Conservation (phyloP, 257 asterid genomes). For the Phtheirospermum japonicum region DNA sequence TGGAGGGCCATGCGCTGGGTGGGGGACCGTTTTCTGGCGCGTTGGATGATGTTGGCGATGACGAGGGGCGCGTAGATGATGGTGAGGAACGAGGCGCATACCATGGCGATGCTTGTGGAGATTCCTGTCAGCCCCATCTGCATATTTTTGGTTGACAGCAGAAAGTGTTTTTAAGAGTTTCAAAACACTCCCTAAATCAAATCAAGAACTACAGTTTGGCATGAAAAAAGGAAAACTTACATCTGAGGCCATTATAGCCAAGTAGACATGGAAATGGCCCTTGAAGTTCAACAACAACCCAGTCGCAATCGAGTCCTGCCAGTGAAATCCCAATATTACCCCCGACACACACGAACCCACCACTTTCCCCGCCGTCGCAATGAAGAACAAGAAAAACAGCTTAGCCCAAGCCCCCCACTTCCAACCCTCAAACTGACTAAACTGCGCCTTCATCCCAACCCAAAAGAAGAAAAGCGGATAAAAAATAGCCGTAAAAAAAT, state of each 20-base stretch:
- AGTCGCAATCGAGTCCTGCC: slow-evolving; percentile 82
- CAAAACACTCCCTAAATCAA: not conserved
- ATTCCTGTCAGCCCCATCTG: slow-evolving; percentile 54
- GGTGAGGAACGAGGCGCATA: slow-evolving; percentile 56
- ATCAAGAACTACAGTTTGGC: not conserved
- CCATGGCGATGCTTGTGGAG: slow-evolving; percentile 61
- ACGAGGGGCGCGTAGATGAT: slow-evolving; percentile 66
- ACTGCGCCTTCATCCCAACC: slow-evolving; percentile 65
- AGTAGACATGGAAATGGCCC: slow-evolving; percentile 83
- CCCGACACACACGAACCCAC: slow-evolving; percentile 67
- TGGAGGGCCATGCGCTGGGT: slow-evolving; percentile 86
- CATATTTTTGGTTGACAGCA: too few relatives aligned
- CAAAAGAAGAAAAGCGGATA: slow-evolving; percentile 85
- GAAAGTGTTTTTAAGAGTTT: too few relatives aligned
- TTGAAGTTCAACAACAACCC: slow-evolving; percentile 78
- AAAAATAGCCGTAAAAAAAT: slow-evolving; percentile 61
- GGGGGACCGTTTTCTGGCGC: slow-evolving; percentile 78
- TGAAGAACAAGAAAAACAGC: slow-evolving; percentile 38
- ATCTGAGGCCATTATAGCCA: slow-evolving; percentile 54
- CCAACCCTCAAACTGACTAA: slow-evolving; percentile 37
- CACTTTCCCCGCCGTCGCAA: slow-evolving; percentile 60
- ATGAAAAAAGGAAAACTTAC: slow-evolving; percentile 40
- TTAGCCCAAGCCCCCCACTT: slow-evolving; percentile 44
- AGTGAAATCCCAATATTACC: slow-evolving; percentile 68
- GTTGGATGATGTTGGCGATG: slow-evolving; percentile 61